Conservation (phyloP, 352 stramenopile species). For the Lagenidium giganteum region DNA sequence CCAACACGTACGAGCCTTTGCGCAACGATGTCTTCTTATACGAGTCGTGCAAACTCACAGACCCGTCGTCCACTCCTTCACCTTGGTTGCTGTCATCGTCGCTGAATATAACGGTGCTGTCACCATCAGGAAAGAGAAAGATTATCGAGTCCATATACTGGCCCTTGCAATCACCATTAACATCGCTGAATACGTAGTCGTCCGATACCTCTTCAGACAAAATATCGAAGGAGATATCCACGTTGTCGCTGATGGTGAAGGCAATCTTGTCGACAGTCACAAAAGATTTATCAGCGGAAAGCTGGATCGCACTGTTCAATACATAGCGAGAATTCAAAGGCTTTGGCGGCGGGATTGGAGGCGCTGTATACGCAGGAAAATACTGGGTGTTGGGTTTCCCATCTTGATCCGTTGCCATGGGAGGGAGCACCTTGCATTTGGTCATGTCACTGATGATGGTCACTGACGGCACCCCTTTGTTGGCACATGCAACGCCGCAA, state of each 20-base stretch:
- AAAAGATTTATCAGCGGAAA: constrained; percentile 10
- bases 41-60: constrained; percentile 41
- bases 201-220: constrained; percentile 58
- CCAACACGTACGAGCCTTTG: constrained; percentile 38
- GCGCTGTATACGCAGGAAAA: constrained; percentile 35
- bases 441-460: constrained; percentile 40
- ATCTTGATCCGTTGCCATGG: constrained; percentile 26
- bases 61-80: constrained; percentile 31
- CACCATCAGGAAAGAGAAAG: constrained; percentile 40
- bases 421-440: constrained; percentile 17
- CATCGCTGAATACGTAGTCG: constrained; percentile 36
- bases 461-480: constrained; percentile 44
- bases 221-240: constrained; percentile 49
- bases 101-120: constrained; percentile 23
- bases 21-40: constrained; percentile 45
- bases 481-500: constrained; percentile 50
- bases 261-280: constrained; percentile 49
- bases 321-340: constrained; percentile 15
- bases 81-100: constrained; percentile 27
- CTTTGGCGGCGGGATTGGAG: constrained; percentile 5
- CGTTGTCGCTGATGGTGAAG: constrained; percentile 34
- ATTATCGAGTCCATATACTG: constrained; percentile 57
- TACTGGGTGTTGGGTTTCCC: constrained; percentile 31
- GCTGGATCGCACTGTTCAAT: constrained; percentile 27
- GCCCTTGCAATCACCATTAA: constrained; percentile 60